Percentiles rank a stretch among this genome's conserved stretches.
phyloP scores from a whole-genome alignment of 2,329 filamentous ascomycete genomes.

The Scytalidium sp. region DNA sequence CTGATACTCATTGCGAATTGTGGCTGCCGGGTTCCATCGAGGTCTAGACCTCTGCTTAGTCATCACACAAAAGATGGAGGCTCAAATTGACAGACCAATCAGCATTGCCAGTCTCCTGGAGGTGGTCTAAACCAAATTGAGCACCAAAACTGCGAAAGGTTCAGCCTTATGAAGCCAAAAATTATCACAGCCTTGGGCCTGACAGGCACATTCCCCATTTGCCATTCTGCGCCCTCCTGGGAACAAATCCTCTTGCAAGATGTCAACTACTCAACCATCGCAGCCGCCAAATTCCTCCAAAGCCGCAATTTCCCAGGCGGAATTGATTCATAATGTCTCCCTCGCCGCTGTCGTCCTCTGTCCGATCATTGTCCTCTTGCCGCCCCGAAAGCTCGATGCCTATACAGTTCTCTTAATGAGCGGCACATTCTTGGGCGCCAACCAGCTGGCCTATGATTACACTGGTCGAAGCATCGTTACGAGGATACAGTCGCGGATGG shows the following conservation, averaged over 20 bases:
- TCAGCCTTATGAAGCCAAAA: background rate
- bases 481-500: constrained; percentile 11
- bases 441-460: constrained; percentile 25
- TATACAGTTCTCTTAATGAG: constrained; percentile 53
- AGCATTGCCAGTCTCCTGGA: background rate
- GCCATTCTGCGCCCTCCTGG: background rate
- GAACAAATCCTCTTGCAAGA: background rate
- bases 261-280: background rate
- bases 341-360: constrained; percentile 47
- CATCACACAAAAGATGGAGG: background rate
- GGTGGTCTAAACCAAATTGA: background rate
- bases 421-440: constrained; percentile 27
- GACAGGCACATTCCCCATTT: background rate
- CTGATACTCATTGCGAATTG: too few relatives aligned
- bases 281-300: background rate
- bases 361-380: constrained; percentile 51
- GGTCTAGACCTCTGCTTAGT: background rate
- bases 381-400: constrained; percentile 59
- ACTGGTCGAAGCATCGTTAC: constrained; percentile 23
- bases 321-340: constrained; percentile 25
- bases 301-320: background rate
- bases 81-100: background rate
- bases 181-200: background rate
- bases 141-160: background rate
- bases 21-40: background rate